phyloP scores from a whole-genome alignment of 106 monocot genomes.

The Allium fistulosum region DNA sequence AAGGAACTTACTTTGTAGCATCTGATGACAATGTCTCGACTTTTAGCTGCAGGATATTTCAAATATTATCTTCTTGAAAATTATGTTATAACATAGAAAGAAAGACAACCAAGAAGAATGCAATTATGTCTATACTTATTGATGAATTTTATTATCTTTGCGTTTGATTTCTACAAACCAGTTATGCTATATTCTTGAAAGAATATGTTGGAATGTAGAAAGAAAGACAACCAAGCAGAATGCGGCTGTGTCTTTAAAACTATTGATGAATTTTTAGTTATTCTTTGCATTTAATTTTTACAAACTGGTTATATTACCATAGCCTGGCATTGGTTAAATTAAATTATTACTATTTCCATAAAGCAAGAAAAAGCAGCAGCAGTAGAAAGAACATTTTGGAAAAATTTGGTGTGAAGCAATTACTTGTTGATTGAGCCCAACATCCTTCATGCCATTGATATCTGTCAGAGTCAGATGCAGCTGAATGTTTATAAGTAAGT shows the following conservation, averaged over 20 bases:
- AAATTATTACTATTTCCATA: too few relatives aligned
- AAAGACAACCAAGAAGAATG: not conserved
- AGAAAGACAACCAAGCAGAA: too few relatives aligned
- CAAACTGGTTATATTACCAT: too few relatives aligned
- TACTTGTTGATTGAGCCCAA: conserved; percentile 42
- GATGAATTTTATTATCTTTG: too few relatives aligned
- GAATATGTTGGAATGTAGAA: too few relatives aligned
- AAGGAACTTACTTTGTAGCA: conserved; percentile 60
- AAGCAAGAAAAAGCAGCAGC: too few relatives aligned
- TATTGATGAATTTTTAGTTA: too few relatives aligned
- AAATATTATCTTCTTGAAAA: not conserved
- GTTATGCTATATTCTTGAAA: too few relatives aligned
- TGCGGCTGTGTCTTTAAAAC: too few relatives aligned
- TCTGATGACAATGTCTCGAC: conserved; percentile 57
- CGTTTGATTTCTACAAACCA: too few relatives aligned
- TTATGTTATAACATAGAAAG: not conserved
- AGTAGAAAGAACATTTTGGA: not conserved
- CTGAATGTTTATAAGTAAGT: not conserved
- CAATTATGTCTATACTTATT: not conserved
- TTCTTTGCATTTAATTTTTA: too few relatives aligned
- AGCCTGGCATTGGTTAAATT: too few relatives aligned
- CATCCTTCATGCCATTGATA: conserved; percentile 22
- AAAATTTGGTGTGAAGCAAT: conserved; percentile 10
- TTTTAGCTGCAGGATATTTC: conserved; percentile 32
- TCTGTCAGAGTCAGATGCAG: conserved; percentile 28